Evolutionary conservation across 192 early-diverging fungal genomes (phyloP).

Genomic region (Cetraspora pellucida): DNA sequence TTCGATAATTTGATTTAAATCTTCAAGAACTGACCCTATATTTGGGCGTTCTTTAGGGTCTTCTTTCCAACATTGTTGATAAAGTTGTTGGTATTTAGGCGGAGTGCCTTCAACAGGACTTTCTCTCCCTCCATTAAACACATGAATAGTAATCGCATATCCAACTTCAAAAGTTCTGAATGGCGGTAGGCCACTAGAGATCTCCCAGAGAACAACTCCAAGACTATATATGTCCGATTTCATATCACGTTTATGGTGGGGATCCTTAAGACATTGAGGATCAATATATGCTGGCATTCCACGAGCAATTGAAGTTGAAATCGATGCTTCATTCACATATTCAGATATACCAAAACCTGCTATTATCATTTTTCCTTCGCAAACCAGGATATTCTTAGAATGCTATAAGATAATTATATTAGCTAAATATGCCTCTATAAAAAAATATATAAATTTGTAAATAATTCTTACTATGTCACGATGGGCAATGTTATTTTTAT

Average conservation of each 20-base stretch:
- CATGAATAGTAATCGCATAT: conserved; percentile 39
- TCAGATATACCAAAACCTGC: too few species aligned
- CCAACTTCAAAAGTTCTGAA: conserved; percentile 40
- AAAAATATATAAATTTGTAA: too few species aligned
- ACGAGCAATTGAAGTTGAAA: too few species aligned
- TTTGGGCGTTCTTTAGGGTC: conserved; percentile 36
- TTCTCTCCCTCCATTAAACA: conserved; percentile 46
- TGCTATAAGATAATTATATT: too few species aligned
- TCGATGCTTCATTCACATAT: too few species aligned
- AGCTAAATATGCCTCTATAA: too few species aligned
- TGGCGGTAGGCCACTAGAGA: conserved; percentile 41
- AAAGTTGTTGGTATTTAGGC: conserved; percentile 37
- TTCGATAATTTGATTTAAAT: conserved; percentile 34
- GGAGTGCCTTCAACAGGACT: conserved; percentile 41
- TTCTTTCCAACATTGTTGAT: conserved; percentile 47
- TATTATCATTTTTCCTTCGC: too few species aligned
- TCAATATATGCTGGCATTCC: too few species aligned
- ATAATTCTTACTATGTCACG: too few species aligned
- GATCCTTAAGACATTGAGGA: background rate
- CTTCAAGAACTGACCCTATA: conserved; percentile 32
- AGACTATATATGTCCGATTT: conserved; percentile 41
- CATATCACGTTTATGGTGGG: background rate
- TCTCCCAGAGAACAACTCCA: conserved; percentile 45
- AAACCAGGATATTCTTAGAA: too few species aligned
- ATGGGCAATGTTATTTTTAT: too few species aligned